Evolutionary conservation across 148 eudicot genomes (phyloP), one percentile per base, ranked within the genome.

Genomic region (Polygonum aviculare): DNA sequence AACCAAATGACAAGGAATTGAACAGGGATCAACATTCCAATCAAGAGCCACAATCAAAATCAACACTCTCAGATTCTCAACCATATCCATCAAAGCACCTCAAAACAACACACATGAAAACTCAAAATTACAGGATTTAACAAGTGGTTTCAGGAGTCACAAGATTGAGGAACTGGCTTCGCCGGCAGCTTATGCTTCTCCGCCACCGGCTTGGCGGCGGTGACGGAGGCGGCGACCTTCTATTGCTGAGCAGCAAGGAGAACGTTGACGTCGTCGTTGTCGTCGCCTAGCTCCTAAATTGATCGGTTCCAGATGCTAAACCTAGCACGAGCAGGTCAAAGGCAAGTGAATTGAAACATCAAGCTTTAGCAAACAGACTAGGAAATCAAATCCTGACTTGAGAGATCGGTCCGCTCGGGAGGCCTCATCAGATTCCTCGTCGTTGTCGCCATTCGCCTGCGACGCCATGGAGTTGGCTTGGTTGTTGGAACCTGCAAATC

Each of bases 131-230:
- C n/a, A 16, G 41, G 7, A 4, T 4, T 2, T 38, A 35, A 59
- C 35, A 76, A 2, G 71, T 2, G n/a, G n/a, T n/a, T 36, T 54
- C 1, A 72, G 38, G 12, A 5, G 12, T 54, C 15, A 87, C 89
- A 88, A 67, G 86, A 85, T 78, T 84, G 93, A 41, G 90, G 93
- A 5, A 80, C 78, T 5, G 90, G 89, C 81, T 87, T 87, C 52
- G 90, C 21, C 9, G 93, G 88, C 4, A 87, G 77, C 77, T 89
- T 89, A 1, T 83, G 45, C 45, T 41, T 41, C 6, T 41, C 45
- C 45, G 45, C 45, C 45, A 41, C 45, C 45, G 45, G 45, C 52
- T 77, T 81, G 80, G 75, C 50, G 44, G 76, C 73, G 41, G 79
- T 74, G 62, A 72, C 79, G 15, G 63, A 62, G 10, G 78, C 78